phyloP scores from a whole-genome alignment of 768 basidiomycete species.

The Coprinopsis strossmayeri region DNA sequence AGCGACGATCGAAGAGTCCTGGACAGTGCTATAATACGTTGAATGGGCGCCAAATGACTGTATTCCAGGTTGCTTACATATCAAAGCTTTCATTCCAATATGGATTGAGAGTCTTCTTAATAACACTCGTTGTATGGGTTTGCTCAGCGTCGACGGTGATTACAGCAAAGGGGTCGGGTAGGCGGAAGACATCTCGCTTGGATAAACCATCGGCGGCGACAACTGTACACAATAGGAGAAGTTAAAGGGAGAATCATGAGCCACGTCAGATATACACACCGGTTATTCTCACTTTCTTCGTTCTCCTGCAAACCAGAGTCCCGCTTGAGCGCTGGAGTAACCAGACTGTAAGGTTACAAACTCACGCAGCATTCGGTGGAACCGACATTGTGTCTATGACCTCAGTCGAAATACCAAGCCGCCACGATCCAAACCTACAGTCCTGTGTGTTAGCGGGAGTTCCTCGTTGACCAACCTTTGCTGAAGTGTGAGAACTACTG shows the following conservation, averaged over 20 bases:
- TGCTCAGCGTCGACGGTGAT: conserved; percentile 98
- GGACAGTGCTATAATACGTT: conserved; percentile 75
- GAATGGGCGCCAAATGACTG: conserved; percentile 5
- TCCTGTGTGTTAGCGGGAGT: background rate
- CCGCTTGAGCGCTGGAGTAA: too few relatives aligned
- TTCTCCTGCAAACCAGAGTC: conserved; percentile 23
- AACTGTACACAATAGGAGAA: conserved; percentile 38
- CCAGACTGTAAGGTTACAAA: conserved; percentile 8
- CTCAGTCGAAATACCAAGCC: background rate
- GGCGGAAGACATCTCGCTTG: conserved; percentile 92
- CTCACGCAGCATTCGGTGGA: conserved; percentile 41
- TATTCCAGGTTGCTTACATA: conserved; percentile 51
- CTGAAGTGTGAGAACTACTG: background rate
- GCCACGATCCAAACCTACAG: conserved; percentile 1
- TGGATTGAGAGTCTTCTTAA: conserved; percentile 91
- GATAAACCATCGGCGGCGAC: conserved; percentile 93
- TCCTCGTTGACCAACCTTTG: background rate
- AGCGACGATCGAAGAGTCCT: conserved; percentile 95
- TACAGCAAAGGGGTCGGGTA: conserved; percentile 97
- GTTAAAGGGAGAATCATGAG: background rate
- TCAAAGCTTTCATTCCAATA: conserved; percentile 99
- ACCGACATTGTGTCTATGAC: conserved; percentile 38
- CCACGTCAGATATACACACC: conserved; percentile 33
- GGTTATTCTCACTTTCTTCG: conserved; percentile 75
- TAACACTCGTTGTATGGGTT: conserved; percentile 93